Evolutionary conservation across 2,329 filamentous ascomycete genomes (phyloP), one percentile per base, ranked within the genome.

Genomic region (Lasiodiplodia hormozganensis): DNA sequence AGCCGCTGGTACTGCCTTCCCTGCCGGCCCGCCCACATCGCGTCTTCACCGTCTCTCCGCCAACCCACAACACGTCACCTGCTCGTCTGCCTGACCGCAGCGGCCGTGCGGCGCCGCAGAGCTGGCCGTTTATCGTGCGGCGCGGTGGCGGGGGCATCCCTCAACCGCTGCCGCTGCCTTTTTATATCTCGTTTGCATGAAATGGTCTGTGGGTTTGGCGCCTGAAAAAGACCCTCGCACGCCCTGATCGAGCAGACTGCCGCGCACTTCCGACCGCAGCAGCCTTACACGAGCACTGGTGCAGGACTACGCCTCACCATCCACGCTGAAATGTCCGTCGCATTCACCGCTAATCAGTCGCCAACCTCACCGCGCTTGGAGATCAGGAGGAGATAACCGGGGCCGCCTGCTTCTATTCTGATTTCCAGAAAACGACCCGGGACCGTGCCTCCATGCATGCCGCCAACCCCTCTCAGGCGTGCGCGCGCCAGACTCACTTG

Each of bases 21-120:
- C 40, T 28, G 25, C 58, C 58, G 58, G 23, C 58, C 38, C 58
- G 40, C 25, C 18, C 21, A 34, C 31, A 34, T 34, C 31, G 31
- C 31, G 31, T n/a, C 16, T n/a, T 52, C 60, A 64, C 60, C 60
- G 60, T 64, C 60, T 38, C 60, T 64, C 60, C 47, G 60, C 43
- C 60, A 64, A 64, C 60, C 60, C 60, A 52, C 60, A 38, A 38
- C 60, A 64, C 60, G 60, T 64, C 60, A 64, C 60, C 43, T 52
- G 60, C 60, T n/a, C 57, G 36, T 8, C 56, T 60, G 58, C 58
- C 25, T 21, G 34, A 21, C 40, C 25, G 14, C 4, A 6, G 18
- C 7, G n/a, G 38, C 60, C n/a, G 60, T 64, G 43, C 58, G 58
- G 43, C 16, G 25, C 40, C 25, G 60, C 38, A 31, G 52, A 25